Evolutionary conservation across 768 basidiomycete genomes (phyloP).

Genomic region (Pulveroboletus ravenelii): DNA sequence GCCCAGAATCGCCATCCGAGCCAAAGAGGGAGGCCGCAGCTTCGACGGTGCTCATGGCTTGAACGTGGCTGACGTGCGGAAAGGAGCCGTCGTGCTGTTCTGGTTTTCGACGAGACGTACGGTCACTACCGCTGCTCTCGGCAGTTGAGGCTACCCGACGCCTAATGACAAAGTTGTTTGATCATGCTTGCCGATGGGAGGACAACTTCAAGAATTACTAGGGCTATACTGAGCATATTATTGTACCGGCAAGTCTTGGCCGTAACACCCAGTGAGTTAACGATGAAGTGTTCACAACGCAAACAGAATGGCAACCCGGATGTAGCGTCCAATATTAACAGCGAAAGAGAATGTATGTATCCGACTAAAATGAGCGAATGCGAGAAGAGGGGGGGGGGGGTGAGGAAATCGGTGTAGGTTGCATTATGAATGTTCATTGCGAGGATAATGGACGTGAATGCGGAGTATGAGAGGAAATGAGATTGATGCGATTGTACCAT

Average conservation of each 20-base stretch:
- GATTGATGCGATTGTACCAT: constrained; percentile 34
- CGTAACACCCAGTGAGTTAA: not conserved
- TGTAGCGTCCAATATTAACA: constrained; percentile 28
- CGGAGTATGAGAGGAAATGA: constrained; percentile 21
- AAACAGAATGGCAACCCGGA: constrained; percentile 19
- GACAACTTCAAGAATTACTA: not conserved
- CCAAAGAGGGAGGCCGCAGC: constrained; percentile 82
- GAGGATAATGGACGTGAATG: constrained; percentile 31
- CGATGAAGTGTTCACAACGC: constrained; percentile 3
- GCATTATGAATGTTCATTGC: constrained; percentile 37
- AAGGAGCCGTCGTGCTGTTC: constrained; percentile 4
- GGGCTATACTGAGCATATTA: constrained; percentile 1
- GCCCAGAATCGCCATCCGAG: constrained; percentile 47
- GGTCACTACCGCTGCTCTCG: not conserved
- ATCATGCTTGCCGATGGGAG: constrained; percentile 17
- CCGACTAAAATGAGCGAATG: constrained; percentile 21
- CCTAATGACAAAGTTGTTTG: constrained; percentile 23
- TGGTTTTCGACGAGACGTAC: constrained; percentile 12
- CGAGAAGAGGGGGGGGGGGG: constrained; percentile 13
- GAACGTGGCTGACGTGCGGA: constrained; percentile 27
- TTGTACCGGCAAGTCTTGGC: constrained; percentile 11
- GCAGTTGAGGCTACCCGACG: constrained; percentile 1
- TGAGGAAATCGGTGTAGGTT: constrained; percentile 20
- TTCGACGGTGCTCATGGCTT: constrained; percentile 61
- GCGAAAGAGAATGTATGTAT: constrained; percentile 25